Base-by-base conservation (phyloP, 2,329 filamentous ascomycete species). In the Chaetomiaceae sp. region DNA sequence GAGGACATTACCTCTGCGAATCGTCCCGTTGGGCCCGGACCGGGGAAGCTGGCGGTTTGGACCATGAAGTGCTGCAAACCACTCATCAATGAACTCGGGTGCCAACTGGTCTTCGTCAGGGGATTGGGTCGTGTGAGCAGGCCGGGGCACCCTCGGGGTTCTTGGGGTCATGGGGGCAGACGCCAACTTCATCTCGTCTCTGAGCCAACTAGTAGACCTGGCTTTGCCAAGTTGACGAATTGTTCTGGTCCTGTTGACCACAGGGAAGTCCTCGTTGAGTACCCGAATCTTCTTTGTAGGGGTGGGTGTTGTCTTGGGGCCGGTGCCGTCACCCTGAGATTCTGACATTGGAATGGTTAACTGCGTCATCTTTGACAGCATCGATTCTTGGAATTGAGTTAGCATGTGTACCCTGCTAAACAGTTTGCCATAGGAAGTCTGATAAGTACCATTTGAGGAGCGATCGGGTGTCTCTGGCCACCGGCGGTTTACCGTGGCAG, bases 291-390 rank as follows among this genome's bases (percentile, higher is more conserved):
- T 53, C 19, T 60, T 63, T 16, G 65, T 65, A 12, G 61, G 61
- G 13, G 58, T 41, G 16, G 6, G 19, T 17, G 53, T 55, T 4
- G 62, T 60, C 35, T 68, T 53, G 5, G 67, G 67, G 4, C 60
- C 60, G 42, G 63, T 66, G 16, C 63, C 10, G 25, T 27, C 10
- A 27, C 25, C 65, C 9, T 68, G 66, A 7, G 65, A 66, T 12
- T 63, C 65, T 14, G 65, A 64, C 10, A 60, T 63, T 30, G 54
- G 55, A 31, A 50, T 41, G 6, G 55, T 58, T 12, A 56, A 14
- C n/a, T 50, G 38, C 16, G 73, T 75, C 64, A 70, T 70, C 56
- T 67, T 73, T 0, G 74, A 76, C 27, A 73, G 61, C 3, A 71
- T 66, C 4, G 75, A 76, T 45, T 74, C 75, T 67, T 2, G 9